Evolutionary conservation across 768 basidiomycete species (phyloP), one percentile per base, ranked within the genome.

Genomic region (Mycena filopes): DNA sequence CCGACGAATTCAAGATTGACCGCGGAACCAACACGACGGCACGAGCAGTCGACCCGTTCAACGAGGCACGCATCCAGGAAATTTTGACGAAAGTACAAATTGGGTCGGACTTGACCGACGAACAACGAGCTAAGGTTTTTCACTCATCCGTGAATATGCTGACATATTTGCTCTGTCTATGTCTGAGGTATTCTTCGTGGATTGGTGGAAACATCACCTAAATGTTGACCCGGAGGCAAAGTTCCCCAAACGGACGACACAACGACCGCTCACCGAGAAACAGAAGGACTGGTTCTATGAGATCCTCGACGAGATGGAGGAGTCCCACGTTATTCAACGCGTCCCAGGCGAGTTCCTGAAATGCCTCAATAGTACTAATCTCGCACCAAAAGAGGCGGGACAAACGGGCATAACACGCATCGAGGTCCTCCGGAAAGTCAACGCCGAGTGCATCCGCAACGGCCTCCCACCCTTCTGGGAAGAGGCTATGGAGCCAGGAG

Each of bases 61-160:
- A 72, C 5, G 66, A 72, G 7, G 50, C 43, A 58, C 57, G 73
- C 1, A 66, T 76, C 1, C 55, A 57, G 1, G 43, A 63, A 25
- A 67, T 77, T 1, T 21, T 71, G 16, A 16, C 55, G 2, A 45
- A 51, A 2, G 50, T 78, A 20, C 54, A 25, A 1, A 69, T 71
- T 20, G 73, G 75, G 2, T 15, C 15, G 5, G 75, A 77, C 29
- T 43, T 78, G 0, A 58, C 71, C 0, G 55, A 40, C 2, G 64
- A 51, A 21, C 46, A 67, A 49, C 26, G 23, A 36, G 25, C 21
- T n/a, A 41, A 59, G 45, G 31, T 55, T 10, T 26, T 7, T 23
- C 11, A 0, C 48, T 59, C 0, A 38, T 63, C 12, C 20, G n/a
- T 10, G 54, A 68, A 46, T 69, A 65, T 46, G 61, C 69, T 47